Evolutionary conservation across 2,329 filamentous ascomycete species (phyloP), one percentile per base, ranked within the genome.

Genomic region (Ceratocystis colombiana): DNA sequence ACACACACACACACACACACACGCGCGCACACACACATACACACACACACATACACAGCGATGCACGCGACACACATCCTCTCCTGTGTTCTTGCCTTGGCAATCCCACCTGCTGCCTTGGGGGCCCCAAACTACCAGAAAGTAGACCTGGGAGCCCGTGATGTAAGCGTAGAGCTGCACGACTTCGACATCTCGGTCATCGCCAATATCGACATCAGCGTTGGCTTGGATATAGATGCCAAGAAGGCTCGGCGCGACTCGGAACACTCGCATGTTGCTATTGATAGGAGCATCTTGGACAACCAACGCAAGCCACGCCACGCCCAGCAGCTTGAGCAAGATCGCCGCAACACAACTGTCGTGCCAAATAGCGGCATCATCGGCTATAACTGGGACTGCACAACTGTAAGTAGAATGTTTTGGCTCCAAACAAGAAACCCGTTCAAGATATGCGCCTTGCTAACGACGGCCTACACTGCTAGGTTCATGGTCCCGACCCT

Each of bases 341-440:
- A 12, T 7, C 12, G 3, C 33, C 53, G 28, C 28, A 17, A n/a
- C 22, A 33, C 12, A 25, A 59, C 17, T 5, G 3, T 17, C 10
- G 61, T 63, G 3, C 22, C 59, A 15, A 50, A 64, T 22, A 66
- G 5, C n/a, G 53, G 28, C n/a, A 33, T 68, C n/a, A 33, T 68
- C 10, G 66, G 66, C 5, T 64, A 63, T n/a, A 68, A 68, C 30
- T 68, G 66, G 66, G 61, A 50, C 37, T 68, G 66, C 64, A 68
- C 61, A 50, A 66, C 62, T n/a, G 66, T 68, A 64, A 8, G 66
- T 64, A 25, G 20, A 5, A 22, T 15, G 25, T 5, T 30, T 57
- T 10, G 1, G 10, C 15, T 17, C 53, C 33, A 37, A 37, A 12
- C 10, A 37, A 12, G 33, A 12, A 3, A 10, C 33, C 33, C 33